A percentile compares a stretch with the other conserved stretches of the same genome.
These are phyloP conservation scores for Xylaria nigripes DNA, from an alignment of 495 filamentous ascomycete genomes.

Conservation along the genomic window DNA sequence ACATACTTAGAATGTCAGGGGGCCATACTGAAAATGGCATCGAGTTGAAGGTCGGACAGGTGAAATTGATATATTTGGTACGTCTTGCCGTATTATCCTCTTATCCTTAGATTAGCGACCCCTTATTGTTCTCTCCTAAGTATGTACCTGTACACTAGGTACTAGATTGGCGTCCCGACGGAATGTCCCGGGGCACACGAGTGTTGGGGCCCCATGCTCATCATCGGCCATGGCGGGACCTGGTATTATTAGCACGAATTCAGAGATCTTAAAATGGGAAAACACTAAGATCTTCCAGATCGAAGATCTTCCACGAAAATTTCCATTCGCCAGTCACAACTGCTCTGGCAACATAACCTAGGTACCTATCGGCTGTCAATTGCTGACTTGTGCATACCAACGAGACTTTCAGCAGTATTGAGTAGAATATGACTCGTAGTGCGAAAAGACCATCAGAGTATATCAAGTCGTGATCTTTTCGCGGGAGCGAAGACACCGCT, in stretches of 20 bases:
- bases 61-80: too few relatives aligned
- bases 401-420: constrained; percentile 33
- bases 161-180: not conserved
- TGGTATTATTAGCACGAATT: not conserved
- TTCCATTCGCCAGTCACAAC: not conserved
- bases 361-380: not conserved
- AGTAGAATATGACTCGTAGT: constrained; percentile 34
- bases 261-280: not conserved
- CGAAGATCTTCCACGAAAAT: not conserved
- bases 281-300: not conserved
- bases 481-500: constrained; percentile 53
- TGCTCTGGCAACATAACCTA: not conserved
- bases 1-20: too few relatives aligned
- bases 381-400: not conserved
- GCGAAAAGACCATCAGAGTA: constrained; percentile 39
- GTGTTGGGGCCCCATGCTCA: not conserved
- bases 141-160: too few relatives aligned
- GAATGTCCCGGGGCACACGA: too few relatives aligned
- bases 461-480: constrained; percentile 39
- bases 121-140: too few relatives aligned
- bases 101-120: too few relatives aligned
- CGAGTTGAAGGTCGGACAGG: too few relatives aligned
- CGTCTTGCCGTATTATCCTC: too few relatives aligned
- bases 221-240: not conserved
- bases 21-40: too few relatives aligned